Evolutionary conservation across 768 basidiomycete species (phyloP), one percentile per base, ranked within the genome.

Genomic region (Calvatia gigantea): DNA sequence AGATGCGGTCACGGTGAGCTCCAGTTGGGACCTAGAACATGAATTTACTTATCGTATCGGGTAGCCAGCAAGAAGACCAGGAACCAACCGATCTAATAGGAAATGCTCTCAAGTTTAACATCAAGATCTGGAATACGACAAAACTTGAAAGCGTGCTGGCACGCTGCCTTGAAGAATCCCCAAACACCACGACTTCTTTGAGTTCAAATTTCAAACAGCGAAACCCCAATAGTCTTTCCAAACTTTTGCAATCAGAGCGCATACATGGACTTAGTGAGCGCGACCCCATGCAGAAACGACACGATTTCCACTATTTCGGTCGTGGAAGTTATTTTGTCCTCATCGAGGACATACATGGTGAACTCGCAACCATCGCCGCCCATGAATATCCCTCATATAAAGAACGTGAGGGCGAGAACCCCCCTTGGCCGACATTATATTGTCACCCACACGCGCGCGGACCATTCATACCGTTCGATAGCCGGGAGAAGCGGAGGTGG

Each of bases 211-310:
- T 58, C 70, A 61, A 67, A 69, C 46, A 61, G 63, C 54, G 64
- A 69, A 39, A 64, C 64, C 43, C 54, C 69, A 59, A 61, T 74
- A 64, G 75, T 54, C 75, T 90, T 27, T 80, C 79, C 11, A 81
- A 77, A 31, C 76, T 90, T 15, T 73, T 92, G 39, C 84, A 91
- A 62, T 86, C 88, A 17, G 97, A 98, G 67, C 86, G 85, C 58
- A 69, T 91, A 38, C 84, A 92, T 60, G 97, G 97, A 43, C 89
- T 85, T 1, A 86, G 84, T 15, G 97, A 99, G 73, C 90, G 96
- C 43, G 97, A 99, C 71, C 87, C 92, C 1, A 86, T 82, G 17
- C 90, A 94, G 59, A 91, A 83, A 59, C 84, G 94, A 47, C 86
- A 89, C 60, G 94, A 95, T 69, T 92, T 84, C 65, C 83, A 80